A percentile compares a stretch with the other conserved stretches of the same genome.
phyloP scores from a whole-genome alignment of 2,329 filamentous ascomycete species.

The Alternaria atra region DNA sequence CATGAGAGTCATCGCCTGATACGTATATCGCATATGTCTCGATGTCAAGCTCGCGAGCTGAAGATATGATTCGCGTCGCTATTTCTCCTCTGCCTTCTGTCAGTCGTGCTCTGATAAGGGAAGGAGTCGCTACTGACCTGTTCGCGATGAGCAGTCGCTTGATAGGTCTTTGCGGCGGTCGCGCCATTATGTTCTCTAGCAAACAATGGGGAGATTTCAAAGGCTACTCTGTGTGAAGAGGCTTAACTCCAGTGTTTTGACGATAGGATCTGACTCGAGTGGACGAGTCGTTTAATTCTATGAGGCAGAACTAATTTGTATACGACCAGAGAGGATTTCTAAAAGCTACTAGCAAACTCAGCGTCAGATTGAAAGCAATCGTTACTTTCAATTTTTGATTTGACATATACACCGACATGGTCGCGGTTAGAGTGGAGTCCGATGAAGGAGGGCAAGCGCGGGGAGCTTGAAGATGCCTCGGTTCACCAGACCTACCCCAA shows the following conservation, averaged over 20 bases:
- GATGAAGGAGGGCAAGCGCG: constrained; percentile 26
- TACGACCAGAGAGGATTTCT: background rate
- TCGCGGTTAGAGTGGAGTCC: background rate
- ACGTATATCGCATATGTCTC: constrained; percentile 67
- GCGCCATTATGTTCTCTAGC: constrained; percentile 24
- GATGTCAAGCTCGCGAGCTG: constrained; percentile 66
- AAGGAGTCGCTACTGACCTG: constrained; percentile 48
- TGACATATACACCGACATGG: background rate
- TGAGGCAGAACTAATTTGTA: background rate
- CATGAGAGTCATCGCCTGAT: constrained; percentile 64
- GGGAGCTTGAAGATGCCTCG: constrained; percentile 40
- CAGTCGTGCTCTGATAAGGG: background rate
- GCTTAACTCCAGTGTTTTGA: background rate
- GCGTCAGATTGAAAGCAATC: background rate
- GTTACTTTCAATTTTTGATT: background rate
- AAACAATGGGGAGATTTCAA: background rate
- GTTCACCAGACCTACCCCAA: constrained; percentile 32
- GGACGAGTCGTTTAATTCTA: background rate
- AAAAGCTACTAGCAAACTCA: background rate
- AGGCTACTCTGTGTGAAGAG: background rate
- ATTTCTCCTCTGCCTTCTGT: constrained; percentile 66
- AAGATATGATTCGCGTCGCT: constrained; percentile 66
- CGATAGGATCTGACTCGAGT: background rate
- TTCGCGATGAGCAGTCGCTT: constrained; percentile 64
- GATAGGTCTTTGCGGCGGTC: constrained; percentile 50